Evolutionary conservation across 208 protist genomes (phyloP).

Genomic region (Crithidia mellificae): DNA sequence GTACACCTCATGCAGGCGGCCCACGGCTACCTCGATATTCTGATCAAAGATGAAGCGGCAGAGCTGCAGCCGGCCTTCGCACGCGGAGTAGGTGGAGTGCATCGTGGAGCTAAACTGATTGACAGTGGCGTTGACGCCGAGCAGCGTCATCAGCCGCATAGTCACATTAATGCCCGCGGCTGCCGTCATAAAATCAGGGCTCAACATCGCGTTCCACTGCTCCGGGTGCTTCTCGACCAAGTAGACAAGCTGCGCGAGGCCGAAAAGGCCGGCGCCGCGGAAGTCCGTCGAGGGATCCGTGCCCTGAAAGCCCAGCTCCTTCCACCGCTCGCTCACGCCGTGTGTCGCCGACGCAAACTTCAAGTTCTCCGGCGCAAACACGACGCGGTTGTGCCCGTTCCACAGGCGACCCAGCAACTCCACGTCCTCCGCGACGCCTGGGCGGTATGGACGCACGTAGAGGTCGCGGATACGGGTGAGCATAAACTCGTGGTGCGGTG

Average conservation of each 20-base stretch:
- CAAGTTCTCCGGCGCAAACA: constrained; percentile 20
- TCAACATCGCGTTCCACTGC: constrained; percentile 39
- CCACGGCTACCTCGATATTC: constrained; percentile 33
- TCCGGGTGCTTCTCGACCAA: constrained; percentile 62
- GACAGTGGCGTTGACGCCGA: constrained; percentile 31
- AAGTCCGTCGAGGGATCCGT: constrained; percentile 87
- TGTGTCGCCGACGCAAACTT: constrained; percentile 23
- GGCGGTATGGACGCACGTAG: constrained; percentile 35
- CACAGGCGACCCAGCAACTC: constrained; percentile 53
- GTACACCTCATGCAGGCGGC: constrained; percentile 58
- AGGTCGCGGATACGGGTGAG: constrained; percentile 29
- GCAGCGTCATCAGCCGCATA: constrained; percentile 60
- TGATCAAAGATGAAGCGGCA: constrained; percentile 44
- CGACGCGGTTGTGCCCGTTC: constrained; percentile 43
- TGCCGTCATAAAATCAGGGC: constrained; percentile 53
- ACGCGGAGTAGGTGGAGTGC: constrained; percentile 32
- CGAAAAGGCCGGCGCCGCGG: constrained; percentile 75
- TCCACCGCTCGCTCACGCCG: constrained; percentile 61
- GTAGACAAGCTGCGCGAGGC: constrained; percentile 77
- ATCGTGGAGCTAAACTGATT: constrained; percentile 47
- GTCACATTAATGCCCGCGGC: constrained; percentile 81
- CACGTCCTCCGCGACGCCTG: constrained; percentile 27
- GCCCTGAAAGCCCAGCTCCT: constrained; percentile 86
- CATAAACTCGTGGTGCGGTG: constrained; percentile 26
- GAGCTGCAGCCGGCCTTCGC: constrained; percentile 31